phyloP scores from a whole-genome alignment of 768 basidiomycete species.

The Leucocoprinus birnbaumii region DNA sequence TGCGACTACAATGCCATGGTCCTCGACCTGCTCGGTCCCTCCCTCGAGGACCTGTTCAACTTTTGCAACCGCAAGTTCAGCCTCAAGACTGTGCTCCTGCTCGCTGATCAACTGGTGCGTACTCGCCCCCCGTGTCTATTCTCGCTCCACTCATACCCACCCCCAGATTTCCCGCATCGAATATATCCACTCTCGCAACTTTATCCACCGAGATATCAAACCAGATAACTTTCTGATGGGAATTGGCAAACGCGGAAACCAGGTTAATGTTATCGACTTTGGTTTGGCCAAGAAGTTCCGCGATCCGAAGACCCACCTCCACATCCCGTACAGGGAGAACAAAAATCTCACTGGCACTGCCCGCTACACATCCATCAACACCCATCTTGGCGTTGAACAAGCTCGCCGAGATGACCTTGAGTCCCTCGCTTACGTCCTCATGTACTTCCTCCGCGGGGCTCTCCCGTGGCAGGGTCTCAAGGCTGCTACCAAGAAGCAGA shows the following conservation, averaged over 20 bases:
- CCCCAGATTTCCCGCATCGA: slow-evolving; percentile 94
- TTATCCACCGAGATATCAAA: slow-evolving; percentile 97
- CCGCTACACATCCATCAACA: slow-evolving; percentile 99
- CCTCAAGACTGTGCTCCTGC: slow-evolving; percentile 93
- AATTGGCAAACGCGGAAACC: slow-evolving; percentile 98
- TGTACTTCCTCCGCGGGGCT: slow-evolving; percentile 99
- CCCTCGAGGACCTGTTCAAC: slow-evolving; percentile 89
- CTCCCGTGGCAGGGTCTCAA: slow-evolving; percentile 99
- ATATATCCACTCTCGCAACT: slow-evolving; percentile 99
- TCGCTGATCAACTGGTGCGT: slow-evolving; percentile 93
- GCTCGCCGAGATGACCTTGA: slow-evolving; percentile 97
- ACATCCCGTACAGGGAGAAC: slow-evolving; percentile 99
- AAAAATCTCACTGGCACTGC: slow-evolving; percentile 99
- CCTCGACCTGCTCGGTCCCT: slow-evolving; percentile 91
- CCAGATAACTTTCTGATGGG: slow-evolving; percentile 99
- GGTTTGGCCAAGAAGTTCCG: slow-evolving; percentile 99
- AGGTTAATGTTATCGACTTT: slow-evolving; percentile 98
- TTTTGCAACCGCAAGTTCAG: slow-evolving; percentile 97
- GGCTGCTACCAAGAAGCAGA: slow-evolving; percentile 99
- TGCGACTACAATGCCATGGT: slow-evolving; percentile 99
- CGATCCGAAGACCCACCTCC: slow-evolving; percentile 98
- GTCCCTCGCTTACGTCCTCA: slow-evolving; percentile 96
- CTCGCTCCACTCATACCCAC: slow-evolving; percentile 18
- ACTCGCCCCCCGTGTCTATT: slow-evolving; percentile 9
- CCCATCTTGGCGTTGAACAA: slow-evolving; percentile 97